Percentiles rank a stretch among this genome's conserved stretches.
These are phyloP conservation scores for Vanderwaltozyma tropicalis DNA, from an alignment of 805 yeast genomes.

Conservation along the genomic window DNA sequence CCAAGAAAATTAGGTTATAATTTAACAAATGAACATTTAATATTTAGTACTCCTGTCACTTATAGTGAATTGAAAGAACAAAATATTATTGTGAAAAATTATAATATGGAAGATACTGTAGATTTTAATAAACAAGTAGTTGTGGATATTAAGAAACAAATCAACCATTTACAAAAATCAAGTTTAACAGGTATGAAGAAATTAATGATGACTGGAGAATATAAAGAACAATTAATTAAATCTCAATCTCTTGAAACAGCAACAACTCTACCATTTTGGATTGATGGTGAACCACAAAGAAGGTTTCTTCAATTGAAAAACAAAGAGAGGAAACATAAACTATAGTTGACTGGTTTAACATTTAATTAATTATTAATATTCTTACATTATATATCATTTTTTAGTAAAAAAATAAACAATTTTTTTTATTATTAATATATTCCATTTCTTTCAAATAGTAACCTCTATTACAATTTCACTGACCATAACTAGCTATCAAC, in stretches of 20 bases:
- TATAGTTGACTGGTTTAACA: too few relatives aligned
- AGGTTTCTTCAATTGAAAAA: conserved; percentile 13
- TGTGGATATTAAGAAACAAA: conserved; percentile 29
- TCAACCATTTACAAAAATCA: conserved; percentile 28
- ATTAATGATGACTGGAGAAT: conserved; percentile 21
- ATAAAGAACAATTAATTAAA: conserved; percentile 3
- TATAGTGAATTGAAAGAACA: conserved; percentile 42
- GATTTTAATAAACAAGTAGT: conserved; percentile 38
- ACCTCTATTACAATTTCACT: too few relatives aligned
- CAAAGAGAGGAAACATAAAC: conserved; percentile 10
- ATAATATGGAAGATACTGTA: conserved; percentile 33
- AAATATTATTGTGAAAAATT: conserved; percentile 55
- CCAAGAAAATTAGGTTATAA: conserved; percentile 64
- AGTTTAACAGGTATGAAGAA: conserved; percentile 36
- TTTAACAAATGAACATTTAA: conserved; percentile 60
- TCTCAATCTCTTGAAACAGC: conserved; percentile 15
- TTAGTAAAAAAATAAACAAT: too few relatives aligned
- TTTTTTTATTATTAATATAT: too few relatives aligned
- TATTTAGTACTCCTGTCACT: conserved; percentile 53
- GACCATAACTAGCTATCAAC: too few relatives aligned
- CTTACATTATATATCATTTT: too few relatives aligned
- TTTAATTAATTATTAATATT: too few relatives aligned
- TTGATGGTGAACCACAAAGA: conserved; percentile 16
- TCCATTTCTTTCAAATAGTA: too few relatives aligned
- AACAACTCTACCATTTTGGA: conserved; percentile 21